A percentile compares a stretch with the other conserved stretches of the same genome.
These are phyloP conservation scores for Botrytis tulipae DNA, from an alignment of 2,329 filamentous ascomycete genomes.

Conservation along the genomic window DNA sequence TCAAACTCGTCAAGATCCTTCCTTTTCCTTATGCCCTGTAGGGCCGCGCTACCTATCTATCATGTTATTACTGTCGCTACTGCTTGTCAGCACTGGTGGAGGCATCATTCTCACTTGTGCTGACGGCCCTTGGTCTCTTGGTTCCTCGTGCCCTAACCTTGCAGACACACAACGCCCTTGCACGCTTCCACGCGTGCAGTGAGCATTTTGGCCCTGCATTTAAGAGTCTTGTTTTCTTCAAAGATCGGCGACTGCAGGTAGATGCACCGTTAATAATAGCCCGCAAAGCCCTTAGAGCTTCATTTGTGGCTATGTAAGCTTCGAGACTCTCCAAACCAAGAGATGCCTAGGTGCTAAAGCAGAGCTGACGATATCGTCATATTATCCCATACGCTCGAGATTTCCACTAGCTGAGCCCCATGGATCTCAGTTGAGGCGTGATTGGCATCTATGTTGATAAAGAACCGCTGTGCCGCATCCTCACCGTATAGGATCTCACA, in stretches of 20 bases:
- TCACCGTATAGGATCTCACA: not conserved
- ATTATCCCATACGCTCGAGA: not conserved
- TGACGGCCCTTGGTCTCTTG: not conserved
- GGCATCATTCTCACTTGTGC: not conserved
- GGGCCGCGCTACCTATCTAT: not conserved
- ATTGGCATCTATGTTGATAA: not conserved
- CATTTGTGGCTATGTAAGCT: not conserved
- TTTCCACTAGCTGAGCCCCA: not conserved
- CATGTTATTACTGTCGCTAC: not conserved
- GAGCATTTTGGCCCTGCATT: not conserved
- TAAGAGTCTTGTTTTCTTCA: not conserved
- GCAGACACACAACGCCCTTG: not conserved
- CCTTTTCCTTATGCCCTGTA: not conserved
- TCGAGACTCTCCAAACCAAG: not conserved
- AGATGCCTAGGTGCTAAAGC: not conserved
- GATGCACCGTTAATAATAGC: not conserved
- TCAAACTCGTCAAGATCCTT: slow-evolving; percentile 5
- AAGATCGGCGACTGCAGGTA: slow-evolving; percentile 2
- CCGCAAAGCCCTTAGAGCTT: not conserved
- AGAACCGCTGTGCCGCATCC: not conserved
- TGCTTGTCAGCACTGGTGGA: not conserved
- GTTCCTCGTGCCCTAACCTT: not conserved
- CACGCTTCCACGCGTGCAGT: not conserved
- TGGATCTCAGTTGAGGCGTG: not conserved
- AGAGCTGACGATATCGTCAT: slow-evolving; percentile 5